Base-by-base conservation (phyloP, 331 rosid species). In the Quercus phellos region DNA sequence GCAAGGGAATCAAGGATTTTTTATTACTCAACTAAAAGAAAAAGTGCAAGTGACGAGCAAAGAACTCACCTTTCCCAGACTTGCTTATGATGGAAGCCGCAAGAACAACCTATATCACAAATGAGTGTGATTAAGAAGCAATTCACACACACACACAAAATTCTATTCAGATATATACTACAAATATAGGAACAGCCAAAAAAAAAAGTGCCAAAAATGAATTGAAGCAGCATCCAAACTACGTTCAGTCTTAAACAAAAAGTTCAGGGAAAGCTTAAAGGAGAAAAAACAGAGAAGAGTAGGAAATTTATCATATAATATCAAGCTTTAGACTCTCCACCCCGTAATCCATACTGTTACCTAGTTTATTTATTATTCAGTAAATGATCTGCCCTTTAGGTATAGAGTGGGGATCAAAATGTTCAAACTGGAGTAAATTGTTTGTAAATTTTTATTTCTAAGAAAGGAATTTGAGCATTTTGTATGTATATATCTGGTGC, bases 41-140 rank as follows among this genome's bases (percentile, higher is more conserved):
- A 50, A 12, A 46, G 8, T 26, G 5, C 19, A 29, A 46, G 32
- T 73, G 59, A 50, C 17, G 11, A 42, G 67, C 64, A 77, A n/a
- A 34, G 55, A 79, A 80, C 91, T 86, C 76, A 94, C 99, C 97
- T 88, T 94, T 94, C 32, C 99, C 99, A 78, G 99, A 90, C 91
- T 94, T 94, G 90, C 95, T 79, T 60, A 94, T 80, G 74, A 94
- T 87, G 59, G 99, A 92, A 81, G 98, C 97, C 11, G 93, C 99
- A 68, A 94, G 97, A 75, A 94, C 98, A 81, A 94, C 99, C 99
- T 94, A 83, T 24, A 74, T 38, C 4, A 76, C 68, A 85, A 55
- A 78, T 35, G 29, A 51, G 77, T 26, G 1, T 61, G 38, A 32
- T 32, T 66, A 66, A 32, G 51, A 66, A 66, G 24, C 51, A 66